These are phyloP conservation scores for Nakazawaea sp. DNA, from an alignment of 805 yeast genomes.

Conservation along the genomic window DNA sequence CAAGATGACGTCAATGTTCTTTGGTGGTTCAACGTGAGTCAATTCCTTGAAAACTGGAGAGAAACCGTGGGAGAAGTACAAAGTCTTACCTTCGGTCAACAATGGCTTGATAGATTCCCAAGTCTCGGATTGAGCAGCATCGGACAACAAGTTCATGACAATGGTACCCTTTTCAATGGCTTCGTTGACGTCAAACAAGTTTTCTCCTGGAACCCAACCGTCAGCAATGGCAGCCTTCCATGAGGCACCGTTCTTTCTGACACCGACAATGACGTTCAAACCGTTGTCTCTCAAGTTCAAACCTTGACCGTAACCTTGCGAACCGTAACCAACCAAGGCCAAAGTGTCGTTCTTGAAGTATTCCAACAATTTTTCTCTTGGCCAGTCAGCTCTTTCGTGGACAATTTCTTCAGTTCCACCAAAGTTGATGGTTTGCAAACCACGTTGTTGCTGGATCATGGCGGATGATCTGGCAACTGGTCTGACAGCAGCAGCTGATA, in stretches of 20 bases:
- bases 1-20: slow-evolving; percentile 90
- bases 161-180: slow-evolving; percentile 90
- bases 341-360: slow-evolving; percentile 98
- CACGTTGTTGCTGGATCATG: slow-evolving; percentile 45
- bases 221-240: slow-evolving; percentile 99
- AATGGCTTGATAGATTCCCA: slow-evolving; percentile 85
- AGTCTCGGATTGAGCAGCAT: slow-evolving; percentile 99
- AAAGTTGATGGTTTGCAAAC: slow-evolving; percentile 93
- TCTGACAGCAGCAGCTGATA: slow-evolving; percentile 39
- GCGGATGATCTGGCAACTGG: slow-evolving; percentile 43
- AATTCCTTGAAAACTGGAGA: slow-evolving; percentile 98
- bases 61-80: slow-evolving; percentile 99
- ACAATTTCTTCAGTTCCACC: slow-evolving; percentile 94
- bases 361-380: slow-evolving; percentile 89
- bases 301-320: slow-evolving; percentile 99
- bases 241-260: slow-evolving; percentile 96
- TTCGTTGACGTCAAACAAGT: slow-evolving; percentile 90
- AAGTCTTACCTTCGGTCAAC: slow-evolving; percentile 94
- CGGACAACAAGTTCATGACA: slow-evolving; percentile 96
- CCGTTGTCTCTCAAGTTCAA: slow-evolving; percentile 99
- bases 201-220: slow-evolving; percentile 99
- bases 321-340: slow-evolving; percentile 98
- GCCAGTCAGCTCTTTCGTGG: slow-evolving; percentile 99
- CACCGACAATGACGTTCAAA: slow-evolving; percentile 95
- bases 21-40: slow-evolving; percentile 94